Conservation (phyloP, 2,329 filamentous ascomycete genomes). For the Tolypocladium sp. region DNA sequence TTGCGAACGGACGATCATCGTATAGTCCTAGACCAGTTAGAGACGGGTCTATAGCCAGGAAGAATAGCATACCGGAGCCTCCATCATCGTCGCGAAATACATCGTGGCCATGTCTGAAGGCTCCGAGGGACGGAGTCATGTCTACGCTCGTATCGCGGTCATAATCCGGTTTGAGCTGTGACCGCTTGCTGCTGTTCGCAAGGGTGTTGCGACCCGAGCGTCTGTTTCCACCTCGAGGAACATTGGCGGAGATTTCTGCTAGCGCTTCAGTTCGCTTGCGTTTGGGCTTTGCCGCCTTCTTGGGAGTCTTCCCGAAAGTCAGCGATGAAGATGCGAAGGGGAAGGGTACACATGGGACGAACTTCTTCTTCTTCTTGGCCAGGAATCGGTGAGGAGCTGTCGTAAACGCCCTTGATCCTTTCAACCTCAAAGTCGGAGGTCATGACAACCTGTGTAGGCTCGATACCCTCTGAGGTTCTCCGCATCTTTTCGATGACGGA, state of each 20-base stretch:
- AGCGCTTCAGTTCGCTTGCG: conserved; percentile 22
- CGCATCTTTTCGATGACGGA: conserved; percentile 61
- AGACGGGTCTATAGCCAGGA: background rate
- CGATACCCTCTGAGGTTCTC: conserved; percentile 52
- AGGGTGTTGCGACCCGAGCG: conserved; percentile 11
- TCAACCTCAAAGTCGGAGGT: conserved; percentile 39
- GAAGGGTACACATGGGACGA: conserved; percentile 10
- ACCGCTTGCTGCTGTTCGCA: conserved; percentile 8
- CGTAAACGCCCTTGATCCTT: conserved; percentile 49
- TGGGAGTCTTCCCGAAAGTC: conserved; percentile 15
- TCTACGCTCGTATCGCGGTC: conserved; percentile 6
- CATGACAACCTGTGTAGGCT: conserved; percentile 57
- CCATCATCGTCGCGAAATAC: conserved; percentile 20
- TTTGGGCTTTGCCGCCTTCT: conserved; percentile 18
- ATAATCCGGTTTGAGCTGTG: conserved; percentile 8
- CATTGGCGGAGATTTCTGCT: conserved; percentile 23
- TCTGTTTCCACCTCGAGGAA: conserved; percentile 17
- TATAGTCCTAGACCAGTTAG: conserved; percentile 15
- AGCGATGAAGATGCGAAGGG: conserved; percentile 1
- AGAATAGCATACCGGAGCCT: conserved; percentile 12
- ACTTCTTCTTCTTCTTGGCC: conserved; percentile 33
- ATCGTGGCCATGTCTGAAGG: conserved; percentile 15
- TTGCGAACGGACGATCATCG: conserved; percentile 11
- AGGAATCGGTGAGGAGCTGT: conserved; percentile 40
- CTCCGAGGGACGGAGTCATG: conserved; percentile 8